These are phyloP conservation scores for Gossypium davidsonii DNA, from an alignment of 441 rosid genomes.

Conservation along the genomic window DNA sequence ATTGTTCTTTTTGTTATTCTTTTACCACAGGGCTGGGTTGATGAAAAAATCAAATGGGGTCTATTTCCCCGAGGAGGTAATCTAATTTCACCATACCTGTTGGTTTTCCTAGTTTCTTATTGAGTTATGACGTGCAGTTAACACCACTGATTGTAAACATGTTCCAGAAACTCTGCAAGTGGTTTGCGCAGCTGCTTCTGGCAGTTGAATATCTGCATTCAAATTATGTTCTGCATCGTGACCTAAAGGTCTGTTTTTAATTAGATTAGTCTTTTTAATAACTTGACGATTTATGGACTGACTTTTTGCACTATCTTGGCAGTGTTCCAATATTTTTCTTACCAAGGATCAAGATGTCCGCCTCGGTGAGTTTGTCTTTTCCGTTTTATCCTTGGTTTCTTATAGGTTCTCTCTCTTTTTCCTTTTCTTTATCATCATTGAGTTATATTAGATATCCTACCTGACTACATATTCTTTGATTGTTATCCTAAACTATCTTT, in stretches of 20 bases:
- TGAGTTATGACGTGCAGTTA: conserved; percentile 9
- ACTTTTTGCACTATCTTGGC: conserved; percentile 26
- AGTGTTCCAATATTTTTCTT: conserved; percentile 97
- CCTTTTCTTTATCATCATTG: neutral
- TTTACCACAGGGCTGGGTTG: conserved; percentile 68
- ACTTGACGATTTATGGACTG: conserved; percentile 21
- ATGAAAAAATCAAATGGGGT: conserved; percentile 90
- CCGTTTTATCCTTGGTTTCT: neutral
- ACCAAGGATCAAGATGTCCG: conserved; percentile 93
- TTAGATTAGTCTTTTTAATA: conserved; percentile 17
- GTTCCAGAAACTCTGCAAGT: conserved; percentile 86
- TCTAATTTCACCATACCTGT: neutral
- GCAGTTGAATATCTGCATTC: conserved; percentile 94
- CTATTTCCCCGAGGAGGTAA: conserved; percentile 89
- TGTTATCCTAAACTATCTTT: conserved; percentile 9
- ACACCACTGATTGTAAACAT: neutral
- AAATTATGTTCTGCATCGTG: conserved; percentile 88
- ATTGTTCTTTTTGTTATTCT: conserved; percentile 16
- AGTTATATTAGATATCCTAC: conserved; percentile 7
- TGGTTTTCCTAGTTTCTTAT: conserved; percentile 14
- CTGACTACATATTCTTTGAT: neutral
- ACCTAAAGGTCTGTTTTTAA: conserved; percentile 55
- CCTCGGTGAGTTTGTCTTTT: conserved; percentile 54
- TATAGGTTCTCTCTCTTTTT: neutral
- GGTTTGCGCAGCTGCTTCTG: conserved; percentile 80